Base-by-base conservation (phyloP, 164 flowering plant species). In the Sedum album region DNA sequence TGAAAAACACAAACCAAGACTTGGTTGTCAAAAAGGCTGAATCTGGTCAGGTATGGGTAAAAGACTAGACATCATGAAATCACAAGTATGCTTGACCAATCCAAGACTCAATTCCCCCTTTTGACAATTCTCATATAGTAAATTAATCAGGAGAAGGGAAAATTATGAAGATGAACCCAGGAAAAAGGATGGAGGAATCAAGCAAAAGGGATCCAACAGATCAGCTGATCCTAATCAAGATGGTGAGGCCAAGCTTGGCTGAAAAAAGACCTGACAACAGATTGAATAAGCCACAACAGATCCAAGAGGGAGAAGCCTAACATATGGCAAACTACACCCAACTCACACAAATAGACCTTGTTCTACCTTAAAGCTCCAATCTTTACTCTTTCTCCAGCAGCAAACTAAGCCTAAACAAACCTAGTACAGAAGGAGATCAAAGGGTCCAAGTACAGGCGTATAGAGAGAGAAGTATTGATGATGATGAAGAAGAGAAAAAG, bases 281-380 rank as follows among this genome's bases (percentile, higher is more conserved):
- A 14, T 28, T 13, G 14, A 51, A 26, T 30, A 57, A 57, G 15
- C 48, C 62, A 44, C 33, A 28, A 15, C 33, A 57, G 28, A 57
- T 28, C 62, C 13, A 28, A 57, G 33, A 57, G 33, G 33, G 33
- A 9, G 6, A 9, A 26, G 62, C 30, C 3, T n/a, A n/a, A n/a
- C 17, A 44, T 55, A 57, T 28, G 60, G 10, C 60, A 55, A 55
- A 3, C 30, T 48, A 38, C 31, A 25, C 62, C 62, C 33, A 57
- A 26, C 62, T 57, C 62, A 11, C 62, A 21, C 55, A 49, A 13
- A 44, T 1, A 53, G 30, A 53, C 18, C 31, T 57, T 28, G 10
- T 57, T 26, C 62, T 57, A 26, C 62, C 62, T 28, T 15, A 57
- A 57, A 57, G 62, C 35, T 57, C 62, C 14, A 28, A 57, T 57